Percentiles rank a stretch among this genome's conserved stretches.
phyloP scores from a whole-genome alignment of 177 flowering plant genomes.

The Vitis hybrid region DNA sequence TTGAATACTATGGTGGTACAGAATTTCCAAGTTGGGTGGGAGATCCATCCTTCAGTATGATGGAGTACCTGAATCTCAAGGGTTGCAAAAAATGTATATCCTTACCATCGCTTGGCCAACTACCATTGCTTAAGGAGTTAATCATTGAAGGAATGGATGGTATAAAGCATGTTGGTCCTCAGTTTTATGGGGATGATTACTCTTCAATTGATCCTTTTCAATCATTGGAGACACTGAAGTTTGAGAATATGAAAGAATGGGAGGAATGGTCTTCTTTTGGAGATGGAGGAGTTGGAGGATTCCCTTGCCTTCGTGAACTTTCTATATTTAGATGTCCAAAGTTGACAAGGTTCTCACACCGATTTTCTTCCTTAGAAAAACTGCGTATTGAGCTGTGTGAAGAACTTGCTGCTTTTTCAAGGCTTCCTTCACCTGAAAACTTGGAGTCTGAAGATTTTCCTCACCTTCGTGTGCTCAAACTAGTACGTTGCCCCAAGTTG shows the following conservation, averaged over 20 bases:
- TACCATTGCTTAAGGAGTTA: too few relatives aligned
- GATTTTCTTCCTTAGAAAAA: not conserved
- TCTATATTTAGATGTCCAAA: not conserved
- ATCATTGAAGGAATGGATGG: too few relatives aligned
- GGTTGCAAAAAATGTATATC: too few relatives aligned
- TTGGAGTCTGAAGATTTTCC: not conserved
- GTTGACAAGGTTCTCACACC: not conserved
- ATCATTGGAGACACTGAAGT: not conserved
- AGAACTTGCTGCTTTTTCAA: not conserved
- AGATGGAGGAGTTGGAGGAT: not conserved
- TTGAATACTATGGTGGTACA: too few relatives aligned
- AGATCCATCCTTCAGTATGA: too few relatives aligned
- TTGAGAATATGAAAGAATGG: not conserved
- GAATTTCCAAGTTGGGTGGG: too few relatives aligned
- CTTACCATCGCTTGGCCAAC: too few relatives aligned
- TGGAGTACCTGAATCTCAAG: too few relatives aligned
- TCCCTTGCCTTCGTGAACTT: not conserved
- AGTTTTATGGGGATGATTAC: too few relatives aligned
- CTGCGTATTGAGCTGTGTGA: not conserved
- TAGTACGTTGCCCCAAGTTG: not conserved
- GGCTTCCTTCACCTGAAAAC: not conserved
- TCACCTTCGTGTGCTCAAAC: not conserved
- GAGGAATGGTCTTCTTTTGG: constrained; percentile 3
- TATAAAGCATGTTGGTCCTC: too few relatives aligned
- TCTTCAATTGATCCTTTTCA: not conserved